Evolutionary conservation across 345 rosid genomes (phyloP).

Genomic region (Eucalyptus urophylla): DNA sequence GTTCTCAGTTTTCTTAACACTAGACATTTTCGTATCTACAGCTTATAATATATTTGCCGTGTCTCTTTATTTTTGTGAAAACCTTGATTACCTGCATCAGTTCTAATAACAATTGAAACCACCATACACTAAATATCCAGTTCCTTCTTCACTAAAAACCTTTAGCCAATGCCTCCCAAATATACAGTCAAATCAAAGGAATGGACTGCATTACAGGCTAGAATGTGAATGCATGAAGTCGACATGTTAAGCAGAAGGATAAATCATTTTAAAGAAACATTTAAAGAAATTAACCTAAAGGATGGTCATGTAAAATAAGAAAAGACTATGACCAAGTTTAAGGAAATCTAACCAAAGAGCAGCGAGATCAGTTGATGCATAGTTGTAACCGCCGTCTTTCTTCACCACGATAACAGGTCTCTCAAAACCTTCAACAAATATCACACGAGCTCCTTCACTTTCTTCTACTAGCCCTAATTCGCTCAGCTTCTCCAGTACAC

Average conservation of each 20-base stretch:
- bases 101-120: not conserved
- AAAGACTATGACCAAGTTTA: not conserved
- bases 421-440: slow-evolving; percentile 56
- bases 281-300: not conserved
- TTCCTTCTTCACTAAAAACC: not conserved
- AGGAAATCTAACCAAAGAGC: slow-evolving; percentile 70
- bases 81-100: not conserved
- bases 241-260: not conserved
- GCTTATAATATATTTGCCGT: not conserved
- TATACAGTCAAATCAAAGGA: not conserved
- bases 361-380: slow-evolving; percentile 90
- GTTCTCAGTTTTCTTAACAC: not conserved
- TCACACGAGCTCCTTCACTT: slow-evolving; percentile 92
- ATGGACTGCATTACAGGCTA: not conserved
- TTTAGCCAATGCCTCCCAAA: not conserved
- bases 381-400: slow-evolving; percentile 95
- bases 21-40: not conserved
- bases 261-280: not conserved
- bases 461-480: slow-evolving; percentile 67
- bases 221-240: not conserved
- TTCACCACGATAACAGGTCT: slow-evolving; percentile 94
- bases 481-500: slow-evolving; percentile 38
- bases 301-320: not conserved
- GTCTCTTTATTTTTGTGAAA: not conserved
- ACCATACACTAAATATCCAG: not conserved